These are phyloP conservation scores for Colletotrichum limetticola DNA, from an alignment of 2,329 filamentous ascomycete genomes.

Conservation along the genomic window DNA sequence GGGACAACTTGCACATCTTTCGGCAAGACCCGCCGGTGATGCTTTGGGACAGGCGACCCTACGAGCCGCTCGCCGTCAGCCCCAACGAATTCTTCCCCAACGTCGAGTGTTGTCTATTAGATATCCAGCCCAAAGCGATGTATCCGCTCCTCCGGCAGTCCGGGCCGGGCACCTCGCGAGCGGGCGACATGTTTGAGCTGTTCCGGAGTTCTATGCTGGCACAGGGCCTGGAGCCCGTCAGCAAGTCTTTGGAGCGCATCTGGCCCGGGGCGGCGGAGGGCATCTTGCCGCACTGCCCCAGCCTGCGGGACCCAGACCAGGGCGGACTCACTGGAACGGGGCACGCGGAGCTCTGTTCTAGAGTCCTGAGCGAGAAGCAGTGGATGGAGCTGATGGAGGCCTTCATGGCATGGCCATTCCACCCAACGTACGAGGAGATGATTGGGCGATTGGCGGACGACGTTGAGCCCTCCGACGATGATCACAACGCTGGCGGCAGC, in stretches of 20 bases:
- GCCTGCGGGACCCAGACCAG: slow-evolving; percentile 55
- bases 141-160: slow-evolving; percentile 59
- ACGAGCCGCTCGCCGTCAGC: slow-evolving; percentile 73
- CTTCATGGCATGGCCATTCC: slow-evolving; percentile 75
- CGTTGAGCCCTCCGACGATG: slow-evolving; percentile 22
- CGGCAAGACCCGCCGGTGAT: slow-evolving; percentile 63
- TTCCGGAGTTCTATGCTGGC: slow-evolving; percentile 56
- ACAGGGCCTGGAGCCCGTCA: slow-evolving; percentile 47
- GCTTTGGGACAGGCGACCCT: slow-evolving; percentile 75
- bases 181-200: slow-evolving; percentile 64
- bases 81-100: slow-evolving; percentile 75
- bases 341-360: slow-evolving; percentile 53
- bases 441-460: slow-evolving; percentile 53
- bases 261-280: slow-evolving; percentile 70
- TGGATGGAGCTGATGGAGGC: slow-evolving; percentile 67
- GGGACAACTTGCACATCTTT: slow-evolving; percentile 66
- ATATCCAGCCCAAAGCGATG: slow-evolving; percentile 71
- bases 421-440: slow-evolving; percentile 59
- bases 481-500: neutral
- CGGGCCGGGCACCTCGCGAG: slow-evolving; percentile 51
- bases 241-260: slow-evolving; percentile 60
- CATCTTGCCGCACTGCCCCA: slow-evolving; percentile 59
- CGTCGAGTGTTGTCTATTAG: slow-evolving; percentile 67
- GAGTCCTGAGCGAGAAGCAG: slow-evolving; percentile 64
- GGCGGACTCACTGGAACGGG: slow-evolving; percentile 58